Conservation (phyloP, 202 grass and related monocot species). For the Carex arenaria region DNA sequence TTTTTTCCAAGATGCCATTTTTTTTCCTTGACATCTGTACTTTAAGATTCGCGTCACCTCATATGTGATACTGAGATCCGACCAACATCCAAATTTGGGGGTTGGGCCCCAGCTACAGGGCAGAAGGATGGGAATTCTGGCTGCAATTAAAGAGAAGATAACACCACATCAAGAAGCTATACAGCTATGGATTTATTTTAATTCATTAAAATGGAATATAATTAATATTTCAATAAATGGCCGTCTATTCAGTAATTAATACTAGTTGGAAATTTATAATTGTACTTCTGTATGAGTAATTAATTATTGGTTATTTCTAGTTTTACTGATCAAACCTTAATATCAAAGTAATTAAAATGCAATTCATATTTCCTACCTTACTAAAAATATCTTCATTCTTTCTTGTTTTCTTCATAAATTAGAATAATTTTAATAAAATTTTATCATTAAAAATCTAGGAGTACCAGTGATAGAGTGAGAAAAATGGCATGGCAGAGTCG, state of each 20-base stretch:
- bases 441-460: too few species aligned
- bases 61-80: conserved; percentile 10
- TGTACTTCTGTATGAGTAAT: not conserved
- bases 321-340: not conserved
- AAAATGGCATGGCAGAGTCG: too few species aligned
- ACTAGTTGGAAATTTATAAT: not conserved
- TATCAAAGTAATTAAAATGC: too few species aligned
- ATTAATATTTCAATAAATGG: not conserved
- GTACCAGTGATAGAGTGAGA: too few species aligned
- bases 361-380: too few species aligned
- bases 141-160: not conserved
- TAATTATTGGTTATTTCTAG: not conserved
- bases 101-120: not conserved
- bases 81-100: conserved; percentile 21
- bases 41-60: conserved; percentile 2
- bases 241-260: not conserved
- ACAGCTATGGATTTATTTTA: not conserved
- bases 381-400: too few species aligned
- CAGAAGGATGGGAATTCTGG: not conserved
- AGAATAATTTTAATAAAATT: too few species aligned
- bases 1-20: not conserved
- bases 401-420: too few species aligned
- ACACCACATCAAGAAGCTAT: not conserved
- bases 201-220: not conserved
- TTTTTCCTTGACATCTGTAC: not conserved